phyloP scores from a whole-genome alignment of 1,284 basidiomycete species.

The Flammula alnicola region DNA sequence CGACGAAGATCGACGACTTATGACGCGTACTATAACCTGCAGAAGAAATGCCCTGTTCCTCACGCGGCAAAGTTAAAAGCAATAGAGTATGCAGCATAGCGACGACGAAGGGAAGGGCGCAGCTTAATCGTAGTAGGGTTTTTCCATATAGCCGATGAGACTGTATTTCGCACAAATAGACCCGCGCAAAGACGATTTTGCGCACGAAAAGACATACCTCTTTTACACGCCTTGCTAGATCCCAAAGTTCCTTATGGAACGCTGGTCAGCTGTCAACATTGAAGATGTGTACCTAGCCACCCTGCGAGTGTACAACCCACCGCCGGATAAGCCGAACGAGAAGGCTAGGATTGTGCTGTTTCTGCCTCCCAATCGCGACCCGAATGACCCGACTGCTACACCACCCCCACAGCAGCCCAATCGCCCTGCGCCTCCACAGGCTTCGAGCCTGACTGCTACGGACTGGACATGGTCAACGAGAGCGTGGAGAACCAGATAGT shows the following conservation, averaged over 20 bases:
- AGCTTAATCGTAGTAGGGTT: no score
- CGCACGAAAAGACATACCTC: no score
- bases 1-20: no score
- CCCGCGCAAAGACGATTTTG: no score
- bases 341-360: conserved; percentile 70
- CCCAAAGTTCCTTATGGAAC: conserved; percentile 71
- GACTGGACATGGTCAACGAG: conserved; percentile 79
- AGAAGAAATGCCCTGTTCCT: no score
- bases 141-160: no score
- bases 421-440: conserved; percentile 38
- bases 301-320: conserved; percentile 71
- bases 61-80: no score
- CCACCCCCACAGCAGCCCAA: conserved; percentile 37
- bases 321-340: conserved; percentile 42
- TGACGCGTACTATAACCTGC: no score
- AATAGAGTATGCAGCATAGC: no score
- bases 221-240: no score
- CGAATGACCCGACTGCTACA: conserved; percentile 29
- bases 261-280: conserved; percentile 64
- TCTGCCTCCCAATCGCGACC: conserved; percentile 61
- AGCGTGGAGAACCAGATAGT: conserved; percentile 79
- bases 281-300: conserved; percentile 74
- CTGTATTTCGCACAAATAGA: no score
- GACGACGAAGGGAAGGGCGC: no score
- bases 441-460: conserved; percentile 66